Conservation (phyloP, 306 rosid species). For the Prunus davidiana region DNA sequence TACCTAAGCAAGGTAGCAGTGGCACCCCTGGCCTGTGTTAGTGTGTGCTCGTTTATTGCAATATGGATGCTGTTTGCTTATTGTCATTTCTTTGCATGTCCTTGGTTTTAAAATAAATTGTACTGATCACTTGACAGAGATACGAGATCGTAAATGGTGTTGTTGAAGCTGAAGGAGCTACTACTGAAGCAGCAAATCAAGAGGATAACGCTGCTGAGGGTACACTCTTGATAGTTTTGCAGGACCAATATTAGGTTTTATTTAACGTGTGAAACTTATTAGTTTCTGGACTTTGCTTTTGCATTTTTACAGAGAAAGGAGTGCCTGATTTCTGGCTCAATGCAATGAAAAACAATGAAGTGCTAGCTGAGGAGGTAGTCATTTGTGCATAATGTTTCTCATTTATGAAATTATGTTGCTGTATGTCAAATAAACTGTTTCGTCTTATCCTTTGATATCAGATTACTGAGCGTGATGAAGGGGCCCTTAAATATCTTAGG, state of each 20-base stretch:
- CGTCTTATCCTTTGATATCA: slow-evolving; percentile 21
- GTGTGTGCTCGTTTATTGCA: neutral
- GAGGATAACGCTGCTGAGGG: slow-evolving; percentile 51
- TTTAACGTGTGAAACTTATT: neutral
- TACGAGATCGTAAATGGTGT: slow-evolving; percentile 75
- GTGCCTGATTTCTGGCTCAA: slow-evolving; percentile 88
- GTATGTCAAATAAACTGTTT: neutral
- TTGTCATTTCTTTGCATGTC: neutral
- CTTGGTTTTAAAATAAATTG: neutral
- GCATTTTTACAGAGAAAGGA: slow-evolving; percentile 60
- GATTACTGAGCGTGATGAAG: slow-evolving; percentile 93
- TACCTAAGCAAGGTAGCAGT: neutral
- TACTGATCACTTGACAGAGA: slow-evolving; percentile 45
- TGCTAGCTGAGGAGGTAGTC: slow-evolving; percentile 83
- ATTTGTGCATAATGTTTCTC: neutral
- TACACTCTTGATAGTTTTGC: slow-evolving; percentile 1
- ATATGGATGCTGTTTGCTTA: neutral
- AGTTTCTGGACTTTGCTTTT: slow-evolving; percentile 5
- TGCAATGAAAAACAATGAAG: slow-evolving; percentile 89
- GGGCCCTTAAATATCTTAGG: slow-evolving; percentile 71
- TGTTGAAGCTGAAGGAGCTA: slow-evolving; percentile 59
- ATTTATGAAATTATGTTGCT: neutral
- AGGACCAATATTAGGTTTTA: neutral
- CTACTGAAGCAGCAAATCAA: slow-evolving; percentile 35
- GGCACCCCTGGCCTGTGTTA: neutral